These are phyloP conservation scores for Fusarium heterosporum DNA, from an alignment of 2,329 filamentous ascomycete species.

Conservation along the genomic window DNA sequence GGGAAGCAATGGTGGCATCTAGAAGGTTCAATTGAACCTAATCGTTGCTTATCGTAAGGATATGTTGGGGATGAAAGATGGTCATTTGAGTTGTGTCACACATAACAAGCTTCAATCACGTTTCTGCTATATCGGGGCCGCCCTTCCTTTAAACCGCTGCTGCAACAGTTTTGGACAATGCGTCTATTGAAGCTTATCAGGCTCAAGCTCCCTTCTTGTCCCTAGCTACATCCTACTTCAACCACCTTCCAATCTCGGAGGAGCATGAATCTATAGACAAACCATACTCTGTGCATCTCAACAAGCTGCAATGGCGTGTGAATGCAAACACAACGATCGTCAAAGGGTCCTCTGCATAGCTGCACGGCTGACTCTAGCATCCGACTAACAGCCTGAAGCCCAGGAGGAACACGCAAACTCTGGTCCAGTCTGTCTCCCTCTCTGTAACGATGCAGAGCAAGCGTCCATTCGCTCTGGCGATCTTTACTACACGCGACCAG, in stretches of 20 bases:
- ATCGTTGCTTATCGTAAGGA: neutral
- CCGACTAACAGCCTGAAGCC: neutral
- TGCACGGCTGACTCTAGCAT: slow-evolving; percentile 9
- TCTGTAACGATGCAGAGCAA: slow-evolving; percentile 8
- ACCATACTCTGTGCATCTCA: neutral
- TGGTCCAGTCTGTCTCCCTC: slow-evolving; percentile 25
- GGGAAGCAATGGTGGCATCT: slow-evolving; percentile 24
- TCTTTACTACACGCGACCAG: slow-evolving; percentile 44
- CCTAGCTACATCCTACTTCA: neutral
- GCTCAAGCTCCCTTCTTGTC: neutral
- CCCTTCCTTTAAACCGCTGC: neutral
- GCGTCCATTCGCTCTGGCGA: slow-evolving; percentile 36
- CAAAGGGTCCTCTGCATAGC: slow-evolving; percentile 30
- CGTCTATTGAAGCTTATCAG: neutral
- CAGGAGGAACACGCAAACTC: slow-evolving; percentile 1
- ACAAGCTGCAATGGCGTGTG: slow-evolving; percentile 7
- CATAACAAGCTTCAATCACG: slow-evolving; percentile 11
- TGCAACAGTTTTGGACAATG: neutral
- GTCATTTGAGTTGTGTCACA: neutral
- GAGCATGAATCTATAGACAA: slow-evolving; percentile 1
- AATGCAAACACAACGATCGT: slow-evolving; percentile 21
- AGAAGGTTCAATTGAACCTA: slow-evolving; percentile 14
- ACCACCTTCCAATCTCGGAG: slow-evolving; percentile 20
- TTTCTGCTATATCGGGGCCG: neutral
- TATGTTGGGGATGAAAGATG: neutral